Conservation (phyloP, 441 rosid species). For the Arabidopsis hybrid region DNA sequence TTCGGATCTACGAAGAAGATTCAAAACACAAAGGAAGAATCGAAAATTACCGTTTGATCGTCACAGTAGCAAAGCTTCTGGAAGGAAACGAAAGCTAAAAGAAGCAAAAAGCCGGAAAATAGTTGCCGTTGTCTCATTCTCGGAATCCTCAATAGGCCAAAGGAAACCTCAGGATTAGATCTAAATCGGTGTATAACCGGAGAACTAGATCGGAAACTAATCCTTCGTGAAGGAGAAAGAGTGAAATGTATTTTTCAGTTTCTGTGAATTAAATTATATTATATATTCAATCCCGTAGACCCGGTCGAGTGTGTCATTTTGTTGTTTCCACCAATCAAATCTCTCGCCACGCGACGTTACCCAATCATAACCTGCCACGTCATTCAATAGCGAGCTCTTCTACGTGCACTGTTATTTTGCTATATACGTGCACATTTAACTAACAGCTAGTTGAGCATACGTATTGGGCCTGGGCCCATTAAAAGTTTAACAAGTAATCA, state of each 20-base stretch:
- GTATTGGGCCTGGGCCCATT: constrained; percentile 35
- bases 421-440: neutral
- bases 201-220: constrained; percentile 49
- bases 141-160: neutral
- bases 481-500: too few relatives aligned
- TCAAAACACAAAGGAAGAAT: neutral
- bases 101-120: constrained; percentile 52
- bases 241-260: constrained; percentile 2
- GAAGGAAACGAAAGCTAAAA: constrained; percentile 56
- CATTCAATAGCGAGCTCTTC: constrained; percentile 4
- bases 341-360: constrained; percentile 48
- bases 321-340: constrained; percentile 62
- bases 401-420: constrained; percentile 35
- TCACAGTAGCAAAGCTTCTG: constrained; percentile 58
- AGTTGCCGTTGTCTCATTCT: constrained; percentile 52
- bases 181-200: constrained; percentile 38
- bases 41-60: constrained; percentile 50
- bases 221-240: constrained; percentile 17
- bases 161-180: neutral
- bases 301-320: constrained; percentile 41
- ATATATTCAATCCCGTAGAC: constrained; percentile 46
- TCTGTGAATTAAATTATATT: constrained; percentile 8
- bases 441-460: neutral
- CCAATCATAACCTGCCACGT: constrained; percentile 57
- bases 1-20: constrained; percentile 29